Evolutionary conservation across 805 yeast genomes (phyloP), one percentile per base, ranked within the genome.

Genomic region (Saccharomycopsis selenospora): DNA sequence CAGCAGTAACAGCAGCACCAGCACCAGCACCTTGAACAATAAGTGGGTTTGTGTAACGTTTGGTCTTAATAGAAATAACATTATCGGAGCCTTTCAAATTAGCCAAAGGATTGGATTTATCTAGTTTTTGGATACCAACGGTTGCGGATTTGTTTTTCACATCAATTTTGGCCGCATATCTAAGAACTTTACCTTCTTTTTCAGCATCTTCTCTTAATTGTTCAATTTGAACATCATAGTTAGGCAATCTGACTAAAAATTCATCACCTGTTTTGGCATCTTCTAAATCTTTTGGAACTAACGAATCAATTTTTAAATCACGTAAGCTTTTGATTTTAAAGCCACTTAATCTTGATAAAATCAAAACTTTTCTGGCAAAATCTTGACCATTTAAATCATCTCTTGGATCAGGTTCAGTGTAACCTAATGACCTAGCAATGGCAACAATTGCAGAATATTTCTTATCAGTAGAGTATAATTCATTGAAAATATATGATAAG

Each of bases 361-460:
- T 93, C 23, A 99, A 89, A 26, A 93, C 96, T 68, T 93, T 93
- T 76, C 99, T 84, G 40, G 99, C 99, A 53, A 93, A 96, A 63
- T 93, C 99, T 64, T 93, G 76, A 47, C 99, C 99, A 66, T 91
- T 93, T 67, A 93, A 78, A 65, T 93, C 99, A 66, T 93, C 99
- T 70, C 99, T 83, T 67, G 99, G 99, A 66, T 93, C 99, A 44
- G 99, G 99, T 70, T 93, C 99, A 38, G 97, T 91, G 76, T 88
- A 93, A 45, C 99, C 99, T 56, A 88, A 73, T 46, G 80, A 68
- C 69, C 91, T 91, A 46, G 99, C 99, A 43, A 80, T 80, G 55
- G 76, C 73, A 50, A 93, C 98, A 45, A 93, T 82, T 48, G 89
- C 95, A 23, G 97, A 88, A 66, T 90, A 93, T 63, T 84, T 85